Percentiles rank a stretch among this genome's conserved stretches.
Conservation (phyloP, 352 stramenopile genomes). For the Elongisporangium undulatum region DNA sequence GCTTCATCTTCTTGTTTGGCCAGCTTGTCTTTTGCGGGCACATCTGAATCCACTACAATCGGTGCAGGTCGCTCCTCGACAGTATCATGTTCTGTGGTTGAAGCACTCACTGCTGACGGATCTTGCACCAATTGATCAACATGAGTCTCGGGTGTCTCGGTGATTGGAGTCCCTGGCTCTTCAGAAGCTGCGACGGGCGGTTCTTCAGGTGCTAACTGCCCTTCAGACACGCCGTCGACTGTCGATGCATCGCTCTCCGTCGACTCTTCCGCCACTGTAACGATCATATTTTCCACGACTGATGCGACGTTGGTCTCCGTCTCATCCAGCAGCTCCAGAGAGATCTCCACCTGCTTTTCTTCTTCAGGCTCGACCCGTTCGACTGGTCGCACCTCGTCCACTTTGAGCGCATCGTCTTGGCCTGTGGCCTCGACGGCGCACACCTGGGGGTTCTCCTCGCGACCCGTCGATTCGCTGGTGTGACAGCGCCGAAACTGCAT, state of each 20-base stretch:
- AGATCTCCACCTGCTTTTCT: neutral
- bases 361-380: neutral
- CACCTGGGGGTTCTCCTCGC: neutral
- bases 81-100: neutral
- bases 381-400: neutral
- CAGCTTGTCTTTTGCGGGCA: neutral
- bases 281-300: neutral
- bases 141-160: neutral
- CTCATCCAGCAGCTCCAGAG: neutral
- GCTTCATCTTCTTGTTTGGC: neutral
- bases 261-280: neutral
- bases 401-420: neutral
- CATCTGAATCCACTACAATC: neutral
- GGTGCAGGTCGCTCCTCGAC: neutral
- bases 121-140: neutral
- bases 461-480: neutral
- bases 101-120: neutral
- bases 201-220: neutral
- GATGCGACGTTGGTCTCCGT: neutral
- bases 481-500: neutral
- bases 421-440: neutral
- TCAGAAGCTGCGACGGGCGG: neutral
- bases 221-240: neutral
- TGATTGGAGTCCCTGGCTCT: neutral
- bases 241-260: neutral